Evolutionary conservation across 331 rosid species (phyloP).

Genomic region (Cydonia oblonga): DNA sequence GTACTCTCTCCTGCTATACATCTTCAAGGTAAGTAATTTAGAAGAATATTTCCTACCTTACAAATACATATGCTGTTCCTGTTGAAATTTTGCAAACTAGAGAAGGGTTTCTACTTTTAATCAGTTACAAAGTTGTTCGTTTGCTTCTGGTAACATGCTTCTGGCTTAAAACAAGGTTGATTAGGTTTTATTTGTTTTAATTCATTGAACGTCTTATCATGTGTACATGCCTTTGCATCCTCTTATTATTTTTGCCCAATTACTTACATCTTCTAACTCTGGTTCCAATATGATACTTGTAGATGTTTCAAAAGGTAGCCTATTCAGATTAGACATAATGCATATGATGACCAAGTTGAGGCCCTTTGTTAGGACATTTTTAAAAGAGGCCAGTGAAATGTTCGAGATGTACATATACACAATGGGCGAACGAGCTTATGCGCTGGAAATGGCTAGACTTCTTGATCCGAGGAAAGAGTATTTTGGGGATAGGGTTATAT

Average conservation of each 20-base stretch:
- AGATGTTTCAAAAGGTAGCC: constrained; percentile 60
- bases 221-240: not conserved
- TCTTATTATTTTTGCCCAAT: not conserved
- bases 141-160: not conserved
- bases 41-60: not conserved
- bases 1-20: not conserved
- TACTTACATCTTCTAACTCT: not conserved
- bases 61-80: not conserved
- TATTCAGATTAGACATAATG: constrained; percentile 44
- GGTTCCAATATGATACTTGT: not conserved
- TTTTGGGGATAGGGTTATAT: constrained; percentile 57
- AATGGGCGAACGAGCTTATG: constrained; percentile 77
- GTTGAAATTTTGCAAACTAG: not conserved
- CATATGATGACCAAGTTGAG: constrained; percentile 80
- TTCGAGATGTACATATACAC: constrained; percentile 78
- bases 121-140: not conserved
- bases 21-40: not conserved
- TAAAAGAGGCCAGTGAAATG: constrained; percentile 57
- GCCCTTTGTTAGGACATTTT: constrained; percentile 56
- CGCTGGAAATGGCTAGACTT: constrained; percentile 67
- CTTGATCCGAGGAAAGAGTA: constrained; percentile 69
- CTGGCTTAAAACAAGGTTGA: not conserved
- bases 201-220: not conserved
- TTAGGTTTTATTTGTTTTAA: not conserved
- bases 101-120: not conserved